Percentiles rank a stretch among this genome's conserved stretches.
Evolutionary conservation across 805 yeast genomes (phyloP).

Genomic region (Metschnikowia bowlesiae): DNA sequence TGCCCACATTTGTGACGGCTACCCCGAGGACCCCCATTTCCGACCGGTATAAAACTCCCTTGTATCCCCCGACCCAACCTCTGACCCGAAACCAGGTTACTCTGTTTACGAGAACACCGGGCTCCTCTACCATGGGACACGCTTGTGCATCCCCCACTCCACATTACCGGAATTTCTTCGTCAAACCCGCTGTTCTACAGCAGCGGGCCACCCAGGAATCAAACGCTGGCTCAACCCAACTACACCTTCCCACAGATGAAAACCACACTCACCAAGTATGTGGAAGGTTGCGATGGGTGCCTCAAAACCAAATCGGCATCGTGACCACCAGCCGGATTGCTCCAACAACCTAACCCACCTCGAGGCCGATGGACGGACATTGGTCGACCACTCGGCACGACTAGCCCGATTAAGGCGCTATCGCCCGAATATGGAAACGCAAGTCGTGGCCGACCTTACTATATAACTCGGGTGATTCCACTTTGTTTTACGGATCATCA

Average conservation of each 20-base stretch:
- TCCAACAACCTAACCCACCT: no score
- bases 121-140: background rate
- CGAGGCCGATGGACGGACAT: no score
- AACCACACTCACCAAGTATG: background rate
- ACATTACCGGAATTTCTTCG: background rate
- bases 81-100: background rate
- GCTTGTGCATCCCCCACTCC: background rate
- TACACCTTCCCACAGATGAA: background rate
- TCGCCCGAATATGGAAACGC: no score
- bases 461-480: no score
- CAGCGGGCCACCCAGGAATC: background rate
- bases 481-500: no score
- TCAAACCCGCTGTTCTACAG: background rate
- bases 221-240: background rate
- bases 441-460: no score
- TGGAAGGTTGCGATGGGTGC: background rate
- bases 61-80: background rate
- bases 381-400: no score
- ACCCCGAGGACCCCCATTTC: no score
- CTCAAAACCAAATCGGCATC: background rate
- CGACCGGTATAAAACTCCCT: background rate
- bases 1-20: no score
- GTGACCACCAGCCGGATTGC: background rate
- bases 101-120: background rate
- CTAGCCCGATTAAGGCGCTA: no score